Evolutionary conservation across 306 rosid genomes (phyloP).

Genomic region (Castanea mollissima): DNA sequence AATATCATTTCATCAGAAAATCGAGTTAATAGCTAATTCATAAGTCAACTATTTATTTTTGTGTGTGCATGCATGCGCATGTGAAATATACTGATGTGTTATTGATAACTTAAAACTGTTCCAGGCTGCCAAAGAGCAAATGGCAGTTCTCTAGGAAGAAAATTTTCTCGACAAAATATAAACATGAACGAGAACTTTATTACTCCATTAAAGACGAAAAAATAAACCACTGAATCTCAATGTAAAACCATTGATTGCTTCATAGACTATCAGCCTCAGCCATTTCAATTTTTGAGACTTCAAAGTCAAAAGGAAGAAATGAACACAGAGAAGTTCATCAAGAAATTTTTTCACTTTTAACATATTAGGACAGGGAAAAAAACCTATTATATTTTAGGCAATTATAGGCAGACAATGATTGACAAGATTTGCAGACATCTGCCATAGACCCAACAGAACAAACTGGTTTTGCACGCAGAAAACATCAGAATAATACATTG

Average conservation of each 20-base stretch:
- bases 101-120: not conserved
- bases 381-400: not conserved
- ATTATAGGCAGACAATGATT: too few species aligned
- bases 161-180: not conserved
- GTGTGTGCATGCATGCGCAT: not conserved
- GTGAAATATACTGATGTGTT: not conserved
- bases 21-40: too few species aligned
- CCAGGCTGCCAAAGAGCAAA: not conserved
- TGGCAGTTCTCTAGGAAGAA: too few species aligned
- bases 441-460: too few species aligned
- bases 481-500: too few species aligned
- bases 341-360: not conserved
- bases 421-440: too few species aligned
- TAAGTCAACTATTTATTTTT: not conserved
- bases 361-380: not conserved
- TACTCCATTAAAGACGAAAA: not conserved
- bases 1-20: too few species aligned
- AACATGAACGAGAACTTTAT: not conserved
- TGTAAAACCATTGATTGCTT: not conserved
- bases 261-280: not conserved
- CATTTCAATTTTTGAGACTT: not conserved
- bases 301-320: not conserved
- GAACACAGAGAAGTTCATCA: not conserved
- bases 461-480: too few species aligned
- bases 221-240: not conserved